Evolutionary conservation across 768 basidiomycete species (phyloP).

Genomic region (Serpula lacrymans): DNA sequence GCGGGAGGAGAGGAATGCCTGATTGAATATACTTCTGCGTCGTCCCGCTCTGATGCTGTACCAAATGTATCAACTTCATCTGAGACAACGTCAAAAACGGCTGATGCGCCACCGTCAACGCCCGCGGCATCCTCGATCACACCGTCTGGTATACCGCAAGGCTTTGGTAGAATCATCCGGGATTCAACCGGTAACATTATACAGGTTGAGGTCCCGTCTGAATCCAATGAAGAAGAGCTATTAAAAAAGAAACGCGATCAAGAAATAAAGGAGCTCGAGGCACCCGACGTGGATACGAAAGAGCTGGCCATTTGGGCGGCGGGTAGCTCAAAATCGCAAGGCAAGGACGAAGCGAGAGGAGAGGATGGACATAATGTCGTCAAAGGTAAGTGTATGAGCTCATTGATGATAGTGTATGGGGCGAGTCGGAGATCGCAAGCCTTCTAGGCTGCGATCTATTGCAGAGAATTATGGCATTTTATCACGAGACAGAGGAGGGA

Average conservation of each 20-base stretch:
- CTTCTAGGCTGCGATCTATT: too few relatives aligned
- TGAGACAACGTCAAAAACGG: too few relatives aligned
- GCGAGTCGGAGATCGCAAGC: too few relatives aligned
- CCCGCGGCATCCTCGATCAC: conserved; percentile 15
- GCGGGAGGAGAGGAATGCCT: conserved; percentile 65
- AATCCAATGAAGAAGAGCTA: conserved; percentile 38
- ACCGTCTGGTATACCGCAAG: conserved; percentile 43
- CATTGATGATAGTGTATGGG: too few relatives aligned
- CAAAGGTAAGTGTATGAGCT: conserved; percentile 42
- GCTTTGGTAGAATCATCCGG: conserved; percentile 78
- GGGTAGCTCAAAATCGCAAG: conserved; percentile 1
- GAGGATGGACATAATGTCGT: conserved; percentile 27
- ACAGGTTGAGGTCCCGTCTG: conserved; percentile 61
- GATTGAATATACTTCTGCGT: conserved; percentile 3
- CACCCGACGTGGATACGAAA: conserved; percentile 12
- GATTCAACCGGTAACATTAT: conserved; percentile 77
- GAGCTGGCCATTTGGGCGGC: conserved; percentile 17
- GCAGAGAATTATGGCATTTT: too few relatives aligned
- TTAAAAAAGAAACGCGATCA: conserved; percentile 20
- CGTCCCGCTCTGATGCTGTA: too few relatives aligned
- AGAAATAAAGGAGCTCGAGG: conserved; percentile 38
- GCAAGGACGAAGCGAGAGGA: not conserved
- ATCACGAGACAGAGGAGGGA: too few relatives aligned
- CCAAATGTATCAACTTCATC: too few relatives aligned
- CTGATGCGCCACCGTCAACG: too few relatives aligned